These are phyloP conservation scores for Salix purpurea DNA, from an alignment of 345 rosid genomes.

Conservation along the genomic window DNA sequence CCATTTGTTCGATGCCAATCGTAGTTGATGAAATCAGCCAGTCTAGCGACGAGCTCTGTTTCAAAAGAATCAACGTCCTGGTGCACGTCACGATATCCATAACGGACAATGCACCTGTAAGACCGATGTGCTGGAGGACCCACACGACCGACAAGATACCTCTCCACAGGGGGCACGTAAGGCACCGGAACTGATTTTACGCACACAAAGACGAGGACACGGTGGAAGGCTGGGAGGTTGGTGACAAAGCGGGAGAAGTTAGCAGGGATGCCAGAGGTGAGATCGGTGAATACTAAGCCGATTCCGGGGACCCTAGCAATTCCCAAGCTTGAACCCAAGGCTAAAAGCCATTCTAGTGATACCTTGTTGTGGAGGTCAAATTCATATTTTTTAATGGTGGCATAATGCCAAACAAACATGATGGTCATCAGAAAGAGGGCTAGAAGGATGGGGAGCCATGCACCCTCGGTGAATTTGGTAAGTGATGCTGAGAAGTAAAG, in stretches of 20 bases:
- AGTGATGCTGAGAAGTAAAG: constrained; percentile 98
- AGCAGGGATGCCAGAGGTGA: constrained; percentile 92
- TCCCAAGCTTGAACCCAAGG: constrained; percentile 87
- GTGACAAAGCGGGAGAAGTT: constrained; percentile 98
- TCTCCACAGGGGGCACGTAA: constrained; percentile 75
- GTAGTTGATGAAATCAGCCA: constrained; percentile 70
- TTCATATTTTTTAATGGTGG: constrained; percentile 87
- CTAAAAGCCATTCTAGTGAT: constrained; percentile 94
- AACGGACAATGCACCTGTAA: constrained; percentile 84
- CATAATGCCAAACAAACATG: constrained; percentile 98
- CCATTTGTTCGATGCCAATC: constrained; percentile 47
- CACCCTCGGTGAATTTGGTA: constrained; percentile 91
- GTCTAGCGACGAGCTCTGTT: constrained; percentile 57
- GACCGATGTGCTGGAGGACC: constrained; percentile 83
- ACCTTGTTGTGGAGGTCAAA: constrained; percentile 94
- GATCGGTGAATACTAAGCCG: constrained; percentile 88
- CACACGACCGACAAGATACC: constrained; percentile 92
- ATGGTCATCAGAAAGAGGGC: constrained; percentile 78
- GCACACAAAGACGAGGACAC: constrained; percentile 81
- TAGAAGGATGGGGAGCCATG: constrained; percentile 98
- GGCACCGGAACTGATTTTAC: constrained; percentile 95
- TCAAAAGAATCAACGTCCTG: constrained; percentile 91
- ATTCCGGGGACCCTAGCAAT: constrained; percentile 90
- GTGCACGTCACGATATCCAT: constrained; percentile 94
- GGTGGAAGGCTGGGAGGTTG: constrained; percentile 97